Conservation (phyloP, 2,329 filamentous ascomycete genomes). For the Mariannaea elegans region DNA sequence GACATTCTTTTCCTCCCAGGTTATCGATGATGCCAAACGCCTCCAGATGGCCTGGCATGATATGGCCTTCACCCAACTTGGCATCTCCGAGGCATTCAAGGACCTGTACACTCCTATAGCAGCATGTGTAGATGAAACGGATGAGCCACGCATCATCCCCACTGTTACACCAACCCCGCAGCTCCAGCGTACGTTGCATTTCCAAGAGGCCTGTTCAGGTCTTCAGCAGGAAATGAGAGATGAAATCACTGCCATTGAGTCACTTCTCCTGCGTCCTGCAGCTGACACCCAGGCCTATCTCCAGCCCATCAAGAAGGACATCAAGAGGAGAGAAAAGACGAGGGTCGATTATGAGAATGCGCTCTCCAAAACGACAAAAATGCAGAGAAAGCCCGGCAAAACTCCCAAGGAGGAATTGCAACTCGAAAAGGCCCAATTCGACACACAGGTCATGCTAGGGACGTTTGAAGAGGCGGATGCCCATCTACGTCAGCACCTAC, state of each 20-base stretch:
- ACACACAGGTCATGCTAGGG: constrained; percentile 11
- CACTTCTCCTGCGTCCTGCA: constrained; percentile 20
- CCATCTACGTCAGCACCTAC: constrained; percentile 17
- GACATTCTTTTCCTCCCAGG: neutral
- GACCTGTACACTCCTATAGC: constrained; percentile 21
- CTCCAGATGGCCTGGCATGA: constrained; percentile 22
- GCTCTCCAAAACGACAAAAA: constrained; percentile 16
- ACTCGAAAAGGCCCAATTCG: constrained; percentile 16
- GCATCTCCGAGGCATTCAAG: constrained; percentile 14
- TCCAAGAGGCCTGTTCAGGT: constrained; percentile 16
- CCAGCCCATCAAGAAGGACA: constrained; percentile 18
- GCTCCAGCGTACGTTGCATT: constrained; percentile 1
- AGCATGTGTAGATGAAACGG: constrained; percentile 4
- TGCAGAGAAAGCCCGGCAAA: constrained; percentile 16
- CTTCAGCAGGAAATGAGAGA: constrained; percentile 22
- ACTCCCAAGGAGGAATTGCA: constrained; percentile 18
- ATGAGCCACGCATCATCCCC: constrained; percentile 2
- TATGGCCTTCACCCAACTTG: constrained; percentile 17
- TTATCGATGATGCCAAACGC: constrained; percentile 21
- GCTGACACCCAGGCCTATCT: constrained; percentile 16
- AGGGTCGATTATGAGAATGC: constrained; percentile 21
- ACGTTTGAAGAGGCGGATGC: constrained; percentile 19
- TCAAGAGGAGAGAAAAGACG: constrained; percentile 23
- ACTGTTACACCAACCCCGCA: constrained; percentile 2
- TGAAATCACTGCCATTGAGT: constrained; percentile 23